Conservation (phyloP, 2,329 filamentous ascomycete genomes). For the Fusarium sp. region DNA sequence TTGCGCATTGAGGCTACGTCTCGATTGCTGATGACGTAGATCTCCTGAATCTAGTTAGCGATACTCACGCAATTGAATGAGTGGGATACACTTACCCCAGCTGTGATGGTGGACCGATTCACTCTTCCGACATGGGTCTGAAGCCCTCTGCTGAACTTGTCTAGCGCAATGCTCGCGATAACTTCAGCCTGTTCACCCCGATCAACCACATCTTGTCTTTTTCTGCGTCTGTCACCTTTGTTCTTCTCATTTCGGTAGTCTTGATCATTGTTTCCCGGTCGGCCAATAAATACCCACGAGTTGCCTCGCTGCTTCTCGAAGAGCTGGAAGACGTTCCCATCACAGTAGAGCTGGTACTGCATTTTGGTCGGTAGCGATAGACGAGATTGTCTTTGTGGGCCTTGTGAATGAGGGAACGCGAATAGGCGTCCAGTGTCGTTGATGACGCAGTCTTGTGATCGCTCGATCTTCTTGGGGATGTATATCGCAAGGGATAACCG, state of each 20-base stretch:
- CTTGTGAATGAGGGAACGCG: background rate
- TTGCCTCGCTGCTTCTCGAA: background rate
- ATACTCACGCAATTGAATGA: accelerated
- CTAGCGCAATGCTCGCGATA: background rate
- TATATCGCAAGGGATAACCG: background rate
- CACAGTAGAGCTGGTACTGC: background rate
- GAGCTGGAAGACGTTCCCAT: background rate
- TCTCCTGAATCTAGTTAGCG: background rate
- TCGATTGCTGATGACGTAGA: conserved; percentile 2
- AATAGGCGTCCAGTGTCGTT: background rate
- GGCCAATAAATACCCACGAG: background rate
- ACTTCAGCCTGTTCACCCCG: background rate
- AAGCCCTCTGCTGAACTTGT: background rate
- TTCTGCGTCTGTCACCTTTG: background rate
- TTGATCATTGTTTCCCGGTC: background rate
- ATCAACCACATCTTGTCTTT: background rate
- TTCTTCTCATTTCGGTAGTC: background rate
- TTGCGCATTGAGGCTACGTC: background rate
- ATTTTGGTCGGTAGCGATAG: background rate
- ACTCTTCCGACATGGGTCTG: background rate
- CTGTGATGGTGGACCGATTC: background rate
- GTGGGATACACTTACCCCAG: accelerated
- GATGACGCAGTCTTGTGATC: background rate
- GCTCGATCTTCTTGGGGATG: background rate
- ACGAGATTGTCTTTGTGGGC: background rate